Evolutionary conservation across 495 filamentous ascomycete genomes (phyloP).

Genomic region (Acidomyces sp.): DNA sequence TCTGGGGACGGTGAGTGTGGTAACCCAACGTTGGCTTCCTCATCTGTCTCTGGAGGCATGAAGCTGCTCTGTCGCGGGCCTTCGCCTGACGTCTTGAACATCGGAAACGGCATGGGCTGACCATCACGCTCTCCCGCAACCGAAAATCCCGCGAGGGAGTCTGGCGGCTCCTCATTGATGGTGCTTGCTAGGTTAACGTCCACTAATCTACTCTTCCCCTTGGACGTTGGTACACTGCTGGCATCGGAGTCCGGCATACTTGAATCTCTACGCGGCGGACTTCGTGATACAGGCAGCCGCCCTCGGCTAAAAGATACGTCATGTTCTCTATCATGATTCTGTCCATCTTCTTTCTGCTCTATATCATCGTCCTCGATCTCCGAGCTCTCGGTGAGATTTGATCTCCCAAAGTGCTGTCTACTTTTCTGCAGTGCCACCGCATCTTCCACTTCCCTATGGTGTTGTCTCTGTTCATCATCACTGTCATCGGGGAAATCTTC

Average conservation of each 20-base stretch:
- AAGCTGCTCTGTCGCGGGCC: conserved; percentile 25
- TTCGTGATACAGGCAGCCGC: conserved; percentile 23
- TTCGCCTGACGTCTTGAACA: conserved; percentile 45
- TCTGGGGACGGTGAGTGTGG: conserved; percentile 35
- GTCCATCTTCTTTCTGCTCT: conserved; percentile 19
- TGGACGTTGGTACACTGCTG: conserved; percentile 36
- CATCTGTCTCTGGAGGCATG: conserved; percentile 37
- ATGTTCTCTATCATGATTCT: conserved; percentile 23
- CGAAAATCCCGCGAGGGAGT: conserved; percentile 34
- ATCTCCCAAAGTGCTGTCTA: conserved; percentile 71
- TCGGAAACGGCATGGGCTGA: conserved; percentile 73
- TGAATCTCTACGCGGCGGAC: conserved; percentile 28
- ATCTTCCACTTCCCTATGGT: conserved; percentile 83
- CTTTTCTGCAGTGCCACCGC: conserved; percentile 83
- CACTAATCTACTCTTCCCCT: conserved; percentile 58
- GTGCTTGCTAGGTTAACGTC: conserved; percentile 77
- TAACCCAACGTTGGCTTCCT: conserved; percentile 27
- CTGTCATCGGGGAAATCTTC: conserved; percentile 65
- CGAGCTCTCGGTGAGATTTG: conserved; percentile 63
- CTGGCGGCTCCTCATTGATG: conserved; percentile 38
- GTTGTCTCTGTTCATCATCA: conserved; percentile 81
- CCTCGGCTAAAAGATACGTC: conserved; percentile 20
- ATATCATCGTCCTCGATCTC: conserved; percentile 58
- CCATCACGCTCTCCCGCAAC: conserved; percentile 47
- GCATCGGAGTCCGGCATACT: conserved; percentile 26